Percentiles rank a stretch among this genome's conserved stretches.
Evolutionary conservation across 108 stramenopile genomes (phyloP).

Genomic region (Aurantiochytrium sp.): DNA sequence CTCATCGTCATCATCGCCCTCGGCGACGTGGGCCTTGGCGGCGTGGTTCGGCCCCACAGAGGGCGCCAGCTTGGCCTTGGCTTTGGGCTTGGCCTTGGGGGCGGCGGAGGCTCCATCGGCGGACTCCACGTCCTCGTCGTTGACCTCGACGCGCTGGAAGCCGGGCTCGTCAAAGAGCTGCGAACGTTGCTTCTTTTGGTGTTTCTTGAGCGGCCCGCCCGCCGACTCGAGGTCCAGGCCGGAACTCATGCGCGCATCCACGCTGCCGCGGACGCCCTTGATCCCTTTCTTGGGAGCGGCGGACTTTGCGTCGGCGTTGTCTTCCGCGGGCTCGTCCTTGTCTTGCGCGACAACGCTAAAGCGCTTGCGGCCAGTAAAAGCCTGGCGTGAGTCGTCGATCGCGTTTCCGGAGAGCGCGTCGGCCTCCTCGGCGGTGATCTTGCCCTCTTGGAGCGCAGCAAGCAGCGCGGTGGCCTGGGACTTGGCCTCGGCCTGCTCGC

Average conservation of each 20-base stretch:
- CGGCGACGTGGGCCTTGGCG: no score
- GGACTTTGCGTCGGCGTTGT: neutral
- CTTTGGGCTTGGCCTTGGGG: no score
- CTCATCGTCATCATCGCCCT: neutral
- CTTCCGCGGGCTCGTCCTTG: no score
- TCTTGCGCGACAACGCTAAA: neutral
- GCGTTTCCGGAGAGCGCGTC: neutral
- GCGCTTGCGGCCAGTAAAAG: neutral
- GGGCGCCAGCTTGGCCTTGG: no score
- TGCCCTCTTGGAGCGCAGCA: neutral
- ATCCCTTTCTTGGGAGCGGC: neutral
- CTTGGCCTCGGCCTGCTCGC: neutral
- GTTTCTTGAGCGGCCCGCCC: no score
- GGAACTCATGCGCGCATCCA: neutral
- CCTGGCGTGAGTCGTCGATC: no score
- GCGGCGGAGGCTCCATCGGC: no score
- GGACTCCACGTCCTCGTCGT: no score
- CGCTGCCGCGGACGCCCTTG: neutral
- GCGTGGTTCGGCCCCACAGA: no score
- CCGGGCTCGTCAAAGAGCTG: neutral
- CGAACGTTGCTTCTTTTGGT: neutral
- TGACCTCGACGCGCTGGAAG: no score
- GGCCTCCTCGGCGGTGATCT: neutral
- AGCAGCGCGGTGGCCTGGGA: neutral
- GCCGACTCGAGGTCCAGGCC: neutral